These are phyloP conservation scores for Erythrophleum fordii DNA, from an alignment of 306 rosid species.

Conservation along the genomic window DNA sequence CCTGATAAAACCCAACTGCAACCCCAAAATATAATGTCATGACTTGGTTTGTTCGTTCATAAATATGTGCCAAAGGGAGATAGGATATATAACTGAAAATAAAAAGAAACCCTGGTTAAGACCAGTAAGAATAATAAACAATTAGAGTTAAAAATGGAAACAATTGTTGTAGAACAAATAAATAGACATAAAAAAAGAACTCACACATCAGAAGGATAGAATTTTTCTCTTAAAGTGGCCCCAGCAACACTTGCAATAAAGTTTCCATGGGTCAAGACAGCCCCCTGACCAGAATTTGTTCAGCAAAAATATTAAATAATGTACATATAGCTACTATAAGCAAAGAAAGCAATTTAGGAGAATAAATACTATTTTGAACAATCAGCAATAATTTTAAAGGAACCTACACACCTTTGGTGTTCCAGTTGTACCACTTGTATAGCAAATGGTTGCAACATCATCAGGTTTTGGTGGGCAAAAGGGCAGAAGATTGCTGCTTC, in stretches of 20 bases:
- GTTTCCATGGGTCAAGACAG: slow-evolving; percentile 84
- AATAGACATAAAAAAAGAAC: slow-evolving; percentile 43
- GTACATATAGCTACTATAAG: slow-evolving; percentile 28
- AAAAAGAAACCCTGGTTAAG: slow-evolving; percentile 42
- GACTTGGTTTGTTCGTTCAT: slow-evolving; percentile 91
- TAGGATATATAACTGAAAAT: slow-evolving; percentile 86
- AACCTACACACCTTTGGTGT: slow-evolving; percentile 78
- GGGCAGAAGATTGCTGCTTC: slow-evolving; percentile 71
- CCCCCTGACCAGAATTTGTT: slow-evolving; percentile 72
- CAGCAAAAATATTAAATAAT: slow-evolving; percentile 36
- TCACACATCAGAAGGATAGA: slow-evolving; percentile 84
- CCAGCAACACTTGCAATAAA: slow-evolving; percentile 93
- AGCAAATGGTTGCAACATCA: slow-evolving; percentile 92
- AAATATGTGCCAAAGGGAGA: slow-evolving; percentile 98
- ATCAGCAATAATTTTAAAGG: slow-evolving; percentile 33
- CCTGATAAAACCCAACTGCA: slow-evolving; percentile 98
- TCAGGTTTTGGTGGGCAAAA: slow-evolving; percentile 85
- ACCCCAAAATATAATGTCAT: slow-evolving; percentile 65
- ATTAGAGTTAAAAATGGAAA: slow-evolving; percentile 23
- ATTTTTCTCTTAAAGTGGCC: slow-evolving; percentile 51
- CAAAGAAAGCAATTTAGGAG: slow-evolving; percentile 13
- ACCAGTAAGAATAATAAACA: slow-evolving; percentile 34
- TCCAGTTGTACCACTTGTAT: slow-evolving; percentile 99
- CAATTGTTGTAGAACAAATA: background rate
- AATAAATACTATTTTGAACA: slow-evolving; percentile 35